Evolutionary conservation across 2,329 filamentous ascomycete genomes (phyloP).

Genomic region (Colletotrichum liaoningense): DNA sequence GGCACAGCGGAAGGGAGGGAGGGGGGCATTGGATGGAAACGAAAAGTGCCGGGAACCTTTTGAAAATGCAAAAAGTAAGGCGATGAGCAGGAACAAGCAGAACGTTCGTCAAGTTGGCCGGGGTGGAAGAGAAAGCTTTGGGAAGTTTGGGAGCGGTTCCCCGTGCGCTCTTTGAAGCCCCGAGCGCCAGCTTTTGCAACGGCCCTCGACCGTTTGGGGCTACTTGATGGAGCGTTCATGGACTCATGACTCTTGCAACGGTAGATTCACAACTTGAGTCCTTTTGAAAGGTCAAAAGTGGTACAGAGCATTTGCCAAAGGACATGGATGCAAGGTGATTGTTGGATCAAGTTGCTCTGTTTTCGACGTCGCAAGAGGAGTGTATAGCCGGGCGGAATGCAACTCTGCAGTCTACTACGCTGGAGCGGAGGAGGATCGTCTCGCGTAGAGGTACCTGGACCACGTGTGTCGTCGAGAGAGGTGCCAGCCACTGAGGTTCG

Average conservation of each 20-base stretch:
- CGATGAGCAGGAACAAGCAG: not conserved
- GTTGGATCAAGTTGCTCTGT: too few species aligned
- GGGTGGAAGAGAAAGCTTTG: not conserved
- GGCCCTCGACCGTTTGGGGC: not conserved
- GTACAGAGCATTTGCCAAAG: not conserved
- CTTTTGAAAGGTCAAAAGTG: not conserved
- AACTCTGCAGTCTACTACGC: not conserved
- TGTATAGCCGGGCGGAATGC: slow-evolving; percentile 8
- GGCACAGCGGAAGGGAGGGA: not conserved
- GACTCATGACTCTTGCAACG: not conserved
- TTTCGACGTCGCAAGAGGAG: not conserved
- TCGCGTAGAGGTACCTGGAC: not conserved
- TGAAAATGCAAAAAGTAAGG: not conserved
- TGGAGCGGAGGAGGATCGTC: not conserved
- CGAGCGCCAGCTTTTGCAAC: not conserved
- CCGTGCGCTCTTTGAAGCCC: not conserved
- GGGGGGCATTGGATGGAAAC: not conserved
- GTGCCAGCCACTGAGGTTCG: not conserved
- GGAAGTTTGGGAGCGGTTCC: not conserved
- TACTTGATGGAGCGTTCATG: not conserved
- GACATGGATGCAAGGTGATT: not conserved
- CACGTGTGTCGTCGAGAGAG: not conserved
- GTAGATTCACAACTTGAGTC: not conserved
- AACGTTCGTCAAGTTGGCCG: not conserved
- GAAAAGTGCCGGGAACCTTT: not conserved